Percentiles rank a stretch among this genome's conserved stretches.
These are phyloP conservation scores for Russula dissimulans DNA, from an alignment of 768 basidiomycete genomes.

Conservation along the genomic window DNA sequence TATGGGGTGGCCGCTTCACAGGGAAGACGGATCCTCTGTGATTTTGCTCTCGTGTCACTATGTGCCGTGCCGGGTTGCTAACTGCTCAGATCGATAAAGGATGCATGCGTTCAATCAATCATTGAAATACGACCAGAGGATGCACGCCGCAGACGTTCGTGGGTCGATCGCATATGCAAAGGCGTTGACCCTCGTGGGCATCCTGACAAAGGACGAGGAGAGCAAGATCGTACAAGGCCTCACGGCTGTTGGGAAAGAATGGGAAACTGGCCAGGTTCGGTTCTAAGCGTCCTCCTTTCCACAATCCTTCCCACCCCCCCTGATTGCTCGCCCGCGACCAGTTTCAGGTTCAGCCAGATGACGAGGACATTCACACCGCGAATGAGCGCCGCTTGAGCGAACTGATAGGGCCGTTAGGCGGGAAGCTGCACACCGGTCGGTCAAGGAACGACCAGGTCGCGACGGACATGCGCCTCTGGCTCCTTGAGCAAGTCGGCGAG, in stretches of 20 bases:
- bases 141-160: slow-evolving; percentile 85
- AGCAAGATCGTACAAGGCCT: slow-evolving; percentile 66
- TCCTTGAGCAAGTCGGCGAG: slow-evolving; percentile 65
- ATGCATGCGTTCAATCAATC: slow-evolving; percentile 99
- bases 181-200: slow-evolving; percentile 69
- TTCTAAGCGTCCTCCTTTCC: neutral
- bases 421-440: slow-evolving; percentile 95
- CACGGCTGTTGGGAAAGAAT: slow-evolving; percentile 68
- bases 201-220: slow-evolving; percentile 73
- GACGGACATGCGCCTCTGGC: slow-evolving; percentile 96
- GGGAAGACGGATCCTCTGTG: slow-evolving; percentile 83
- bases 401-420: slow-evolving; percentile 84
- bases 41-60: slow-evolving; percentile 21
- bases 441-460: slow-evolving; percentile 98
- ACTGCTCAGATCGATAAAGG: slow-evolving; percentile 31
- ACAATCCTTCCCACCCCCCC: neutral
- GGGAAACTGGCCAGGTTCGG: slow-evolving; percentile 66
- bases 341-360: slow-evolving; percentile 76
- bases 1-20: slow-evolving; percentile 86
- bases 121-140: slow-evolving; percentile 86
- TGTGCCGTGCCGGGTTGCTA: slow-evolving; percentile 11
- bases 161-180: slow-evolving; percentile 97
- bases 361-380: slow-evolving; percentile 98
- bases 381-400: slow-evolving; percentile 93
- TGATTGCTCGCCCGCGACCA: slow-evolving; percentile 24